These are phyloP conservation scores for Clitopilus passeckerianus DNA, from an alignment of 768 basidiomycete genomes.

Conservation along the genomic window DNA sequence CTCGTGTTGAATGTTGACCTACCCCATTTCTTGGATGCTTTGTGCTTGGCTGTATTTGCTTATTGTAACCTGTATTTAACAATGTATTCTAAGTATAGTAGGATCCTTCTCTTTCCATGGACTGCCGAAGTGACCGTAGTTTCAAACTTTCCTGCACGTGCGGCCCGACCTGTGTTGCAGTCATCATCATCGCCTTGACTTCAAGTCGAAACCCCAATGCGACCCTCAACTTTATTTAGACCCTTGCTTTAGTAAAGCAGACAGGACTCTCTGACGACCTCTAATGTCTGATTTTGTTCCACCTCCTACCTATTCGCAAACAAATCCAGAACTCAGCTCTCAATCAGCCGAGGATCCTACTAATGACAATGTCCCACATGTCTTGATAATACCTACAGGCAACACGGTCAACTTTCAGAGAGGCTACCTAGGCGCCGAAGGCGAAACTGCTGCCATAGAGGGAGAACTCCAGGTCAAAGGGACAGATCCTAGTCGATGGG, in stretches of 20 bases:
- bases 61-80: background rate
- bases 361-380: slow-evolving; percentile 42
- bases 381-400: slow-evolving; percentile 69
- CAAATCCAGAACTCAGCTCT: slow-evolving; percentile 24
- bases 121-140: background rate
- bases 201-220: background rate
- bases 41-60: slow-evolving; percentile 15
- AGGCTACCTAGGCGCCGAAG: slow-evolving; percentile 81
- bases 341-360: slow-evolving; percentile 14
- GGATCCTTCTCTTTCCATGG: background rate
- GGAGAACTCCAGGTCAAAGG: slow-evolving; percentile 87
- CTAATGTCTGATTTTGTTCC: slow-evolving; percentile 41
- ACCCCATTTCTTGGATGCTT: background rate
- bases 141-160: background rate
- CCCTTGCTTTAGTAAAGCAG: slow-evolving; percentile 1
- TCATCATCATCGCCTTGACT: background rate
- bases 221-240: background rate
- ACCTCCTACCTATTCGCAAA: slow-evolving; percentile 59
- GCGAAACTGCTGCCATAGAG: slow-evolving; percentile 77
- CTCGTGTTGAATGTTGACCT: slow-evolving; percentile 59
- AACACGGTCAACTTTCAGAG: slow-evolving; percentile 78
- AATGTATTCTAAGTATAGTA: background rate
- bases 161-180: background rate
- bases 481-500: slow-evolving; percentile 50
- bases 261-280: background rate